phyloP scores from a whole-genome alignment of 2,329 filamentous ascomycete species.

The Chaetomium globosum region DNA sequence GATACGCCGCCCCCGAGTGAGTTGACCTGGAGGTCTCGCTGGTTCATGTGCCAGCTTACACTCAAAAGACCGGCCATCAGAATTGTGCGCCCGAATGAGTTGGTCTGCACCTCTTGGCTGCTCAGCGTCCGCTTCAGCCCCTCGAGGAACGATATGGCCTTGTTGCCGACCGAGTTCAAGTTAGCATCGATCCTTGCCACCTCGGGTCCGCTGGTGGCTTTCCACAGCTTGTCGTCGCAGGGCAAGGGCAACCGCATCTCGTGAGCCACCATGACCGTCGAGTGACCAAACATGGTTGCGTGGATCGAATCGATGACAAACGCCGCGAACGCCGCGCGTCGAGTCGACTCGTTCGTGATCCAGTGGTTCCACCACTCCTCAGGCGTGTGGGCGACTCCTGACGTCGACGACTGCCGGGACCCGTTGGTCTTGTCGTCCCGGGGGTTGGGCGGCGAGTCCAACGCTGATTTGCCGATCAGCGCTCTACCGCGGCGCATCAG shows the following conservation, averaged over 20 bases:
- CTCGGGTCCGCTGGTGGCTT: constrained; percentile 82
- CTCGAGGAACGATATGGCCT: constrained; percentile 84
- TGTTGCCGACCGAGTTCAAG: constrained; percentile 77
- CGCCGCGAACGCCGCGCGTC: constrained; percentile 86
- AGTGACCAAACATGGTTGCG: constrained; percentile 96
- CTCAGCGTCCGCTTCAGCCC: constrained; percentile 87
- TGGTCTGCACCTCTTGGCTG: constrained; percentile 82
- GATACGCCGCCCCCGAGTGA: constrained; percentile 74
- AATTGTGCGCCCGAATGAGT: constrained; percentile 88
- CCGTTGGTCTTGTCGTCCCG: constrained; percentile 62
- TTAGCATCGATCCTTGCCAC: constrained; percentile 82
- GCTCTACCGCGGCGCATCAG: constrained; percentile 93
- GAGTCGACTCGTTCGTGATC: constrained; percentile 91
- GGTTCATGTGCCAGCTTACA: constrained; percentile 97
- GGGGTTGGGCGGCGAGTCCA: constrained; percentile 79
- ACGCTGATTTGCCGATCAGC: constrained; percentile 79
- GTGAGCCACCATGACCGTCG: constrained; percentile 94
- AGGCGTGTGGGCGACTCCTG: constrained; percentile 66
- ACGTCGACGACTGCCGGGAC: constrained; percentile 63
- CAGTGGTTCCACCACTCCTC: constrained; percentile 96
- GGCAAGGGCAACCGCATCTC: constrained; percentile 90
- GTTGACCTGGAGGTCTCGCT: constrained; percentile 88
- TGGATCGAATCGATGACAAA: constrained; percentile 96
- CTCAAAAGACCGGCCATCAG: constrained; percentile 92
- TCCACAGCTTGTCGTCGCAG: constrained; percentile 92